Evolutionary conservation across 768 basidiomycete species (phyloP), one percentile per base, ranked within the genome.

Genomic region (Inosperma sp.): DNA sequence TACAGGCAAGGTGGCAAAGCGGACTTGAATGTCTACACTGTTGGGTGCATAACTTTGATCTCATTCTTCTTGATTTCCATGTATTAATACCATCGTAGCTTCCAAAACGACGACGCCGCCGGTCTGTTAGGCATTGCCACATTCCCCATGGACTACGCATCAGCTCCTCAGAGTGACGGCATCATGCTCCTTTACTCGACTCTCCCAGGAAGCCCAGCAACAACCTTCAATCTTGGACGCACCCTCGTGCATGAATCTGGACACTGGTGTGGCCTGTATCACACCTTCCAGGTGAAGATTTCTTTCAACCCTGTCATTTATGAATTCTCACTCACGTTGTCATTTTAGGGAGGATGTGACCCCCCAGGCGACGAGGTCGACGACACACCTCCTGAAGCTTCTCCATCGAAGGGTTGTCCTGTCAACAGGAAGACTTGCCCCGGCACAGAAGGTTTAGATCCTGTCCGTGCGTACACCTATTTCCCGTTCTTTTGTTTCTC

Each of bases 231-330:
- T 60, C 51, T 63, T 35, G 74, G 73, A 3, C 54, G 74, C 62
- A 81, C 78, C 8, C 57, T 78, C 36, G 75, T 72, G 2, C 80
- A 82, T 58, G 80, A 82, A 61, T 68, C 68, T 34, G 77, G 79
- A 3, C 79, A 81, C 62, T 82, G 79, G 79, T 60, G 68, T 36
- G 78, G 80, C 13, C 69, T 80, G 13, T 81, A 79, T 61, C 79
- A 80, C 57, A 79, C 79, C 22, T 81, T 79, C 72, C 72, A 80
- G 35, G 46, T 31, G 30, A 31, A 31, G n/a, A 31, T 48, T 26
- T 48, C 21, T 23, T 14, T 35, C 61, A 61, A 16, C 22, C n/a
- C 7, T 5, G 7, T 7, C 10, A 23, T 17, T 36, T 19, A 31
- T n/a, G 34, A 7, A 16, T 5, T n/a, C 29, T 8, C 14, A 23